phyloP scores from a whole-genome alignment of 192 early-diverging fungal species.

The Coemansia sp. region DNA sequence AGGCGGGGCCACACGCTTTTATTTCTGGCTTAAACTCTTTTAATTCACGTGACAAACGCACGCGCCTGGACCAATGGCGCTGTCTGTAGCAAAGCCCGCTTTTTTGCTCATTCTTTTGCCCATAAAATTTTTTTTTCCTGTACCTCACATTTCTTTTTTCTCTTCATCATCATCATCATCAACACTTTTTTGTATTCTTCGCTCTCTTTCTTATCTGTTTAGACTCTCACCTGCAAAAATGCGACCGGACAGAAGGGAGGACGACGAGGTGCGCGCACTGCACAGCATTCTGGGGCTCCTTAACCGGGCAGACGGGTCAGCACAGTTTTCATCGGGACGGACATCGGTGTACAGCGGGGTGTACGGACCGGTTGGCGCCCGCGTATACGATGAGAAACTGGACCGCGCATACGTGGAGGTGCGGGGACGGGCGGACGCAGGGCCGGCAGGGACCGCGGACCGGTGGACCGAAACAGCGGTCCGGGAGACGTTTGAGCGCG shows the following conservation, averaged over 20 bases:
- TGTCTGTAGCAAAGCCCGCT: no score
- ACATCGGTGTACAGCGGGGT: slow-evolving; percentile 78
- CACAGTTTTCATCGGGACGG: slow-evolving; percentile 76
- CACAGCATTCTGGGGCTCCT: slow-evolving; percentile 68
- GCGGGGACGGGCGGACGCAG: slow-evolving; percentile 67
- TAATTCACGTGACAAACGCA: no score
- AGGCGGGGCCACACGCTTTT: no score
- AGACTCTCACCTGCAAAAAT: background rate
- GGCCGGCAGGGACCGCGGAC: slow-evolving; percentile 68
- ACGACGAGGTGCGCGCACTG: slow-evolving; percentile 71
- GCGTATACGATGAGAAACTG: slow-evolving; percentile 82
- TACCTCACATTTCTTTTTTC: background rate
- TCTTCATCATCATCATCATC: background rate
- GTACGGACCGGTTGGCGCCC: slow-evolving; percentile 86
- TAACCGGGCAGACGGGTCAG: slow-evolving; percentile 82
- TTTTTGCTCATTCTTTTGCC: background rate
- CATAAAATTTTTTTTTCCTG: slow-evolving; percentile 1
- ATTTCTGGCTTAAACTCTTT: no score
- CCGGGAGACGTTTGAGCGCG: slow-evolving; percentile 71
- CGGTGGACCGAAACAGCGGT: slow-evolving; percentile 71
- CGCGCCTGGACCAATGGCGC: no score
- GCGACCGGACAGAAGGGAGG: slow-evolving; percentile 58
- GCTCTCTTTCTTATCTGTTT: no score
- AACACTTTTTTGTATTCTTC: background rate
- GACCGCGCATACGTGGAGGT: slow-evolving; percentile 88